These are phyloP conservation scores for Bolboschoenus planiculmis DNA, from an alignment of 176 grass and related monocot species.

Conservation along the genomic window DNA sequence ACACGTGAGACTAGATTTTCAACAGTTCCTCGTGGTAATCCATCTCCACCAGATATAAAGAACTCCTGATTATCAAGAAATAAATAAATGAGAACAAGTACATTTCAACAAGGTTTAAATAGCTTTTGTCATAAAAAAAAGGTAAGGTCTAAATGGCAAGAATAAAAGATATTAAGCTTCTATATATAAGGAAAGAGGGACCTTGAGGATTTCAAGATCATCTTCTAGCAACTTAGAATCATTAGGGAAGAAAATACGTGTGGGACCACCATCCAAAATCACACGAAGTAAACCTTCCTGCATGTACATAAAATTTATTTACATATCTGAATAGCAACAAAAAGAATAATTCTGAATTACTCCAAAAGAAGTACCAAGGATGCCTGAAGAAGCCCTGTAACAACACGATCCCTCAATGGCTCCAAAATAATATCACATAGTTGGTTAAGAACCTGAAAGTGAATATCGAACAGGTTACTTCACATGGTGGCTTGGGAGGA, in stretches of 20 bases:
- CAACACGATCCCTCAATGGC: conserved; percentile 82
- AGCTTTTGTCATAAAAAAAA: no score
- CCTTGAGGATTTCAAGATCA: conserved; percentile 96
- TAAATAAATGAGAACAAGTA: conserved; percentile 5
- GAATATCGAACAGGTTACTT: conserved; percentile 12
- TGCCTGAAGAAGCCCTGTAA: conserved; percentile 94
- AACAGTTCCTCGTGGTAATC: conserved; percentile 95
- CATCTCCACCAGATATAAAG: conserved; percentile 98
- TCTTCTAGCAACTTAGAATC: conserved; percentile 76
- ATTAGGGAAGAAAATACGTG: conserved; percentile 62
- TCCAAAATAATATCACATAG: conserved; percentile 85
- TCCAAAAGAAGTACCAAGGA: conserved; percentile 58
- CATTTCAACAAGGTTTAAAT: conserved; percentile 9
- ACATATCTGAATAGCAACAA: not conserved
- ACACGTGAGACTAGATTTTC: conserved; percentile 75
- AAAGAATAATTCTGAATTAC: conserved; percentile 18
- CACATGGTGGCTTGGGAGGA: not conserved
- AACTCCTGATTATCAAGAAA: conserved; percentile 62
- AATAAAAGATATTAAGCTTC: not conserved
- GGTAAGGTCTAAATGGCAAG: not conserved
- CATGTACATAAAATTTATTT: conserved; percentile 19
- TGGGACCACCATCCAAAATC: conserved; percentile 91
- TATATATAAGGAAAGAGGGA: conserved; percentile 23
- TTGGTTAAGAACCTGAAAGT: conserved; percentile 79
- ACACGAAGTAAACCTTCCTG: conserved; percentile 94